Evolutionary conservation across 108 stramenopile genomes (phyloP), one percentile per base, ranked within the genome.

Genomic region (Pseudonitzschia delicatissima): DNA sequence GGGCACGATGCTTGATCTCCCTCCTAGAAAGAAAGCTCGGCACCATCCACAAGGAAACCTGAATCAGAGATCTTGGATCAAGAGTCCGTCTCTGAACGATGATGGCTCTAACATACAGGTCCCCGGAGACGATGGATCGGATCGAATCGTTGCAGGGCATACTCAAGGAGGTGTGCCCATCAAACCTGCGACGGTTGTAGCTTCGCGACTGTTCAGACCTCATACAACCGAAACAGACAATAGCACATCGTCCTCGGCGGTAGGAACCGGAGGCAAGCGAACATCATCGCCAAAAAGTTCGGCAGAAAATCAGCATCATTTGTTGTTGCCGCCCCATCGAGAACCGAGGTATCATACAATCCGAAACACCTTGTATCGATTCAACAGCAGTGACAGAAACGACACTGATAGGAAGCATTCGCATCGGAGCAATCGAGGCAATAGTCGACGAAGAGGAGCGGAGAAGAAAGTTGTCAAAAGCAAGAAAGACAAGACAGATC

Each of bases 301-400:
- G 31, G 2, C 9, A 28, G 29, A 55, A 34, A 32, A 40, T 35
- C 42, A 49, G 31, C 55, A 69, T n/a, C 45, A 69, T 36, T 18
- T 45, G 35, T 61, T 69, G 21, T 28, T 69, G 48, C 45, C 55
- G 26, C 60, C 47, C 32, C 68, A 69, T 0, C 45, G 48, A 21
- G 70, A 71, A 39, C 62, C 70, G 12, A 62, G 70, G 11, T 71
- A 71, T 42, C 49, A 71, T 35, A 62, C 62, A 11, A 71, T 64
- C 3, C 49, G 62, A 42, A 71, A 71, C 18, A 63, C 62, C 5
- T 51, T 71, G 13, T 62, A 40, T 35, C 23, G 48, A 63, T 51
- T 62, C 29, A 23, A 34, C 5, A 55, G n/a, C 55, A 48, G 47
- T 23, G 47, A 48, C 2, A 21, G 47, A 3, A 6, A 7, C 13